Percentiles rank a stretch among this genome's conserved stretches.
Conservation (phyloP, 768 basidiomycete species). For the Mycena vitilis region DNA sequence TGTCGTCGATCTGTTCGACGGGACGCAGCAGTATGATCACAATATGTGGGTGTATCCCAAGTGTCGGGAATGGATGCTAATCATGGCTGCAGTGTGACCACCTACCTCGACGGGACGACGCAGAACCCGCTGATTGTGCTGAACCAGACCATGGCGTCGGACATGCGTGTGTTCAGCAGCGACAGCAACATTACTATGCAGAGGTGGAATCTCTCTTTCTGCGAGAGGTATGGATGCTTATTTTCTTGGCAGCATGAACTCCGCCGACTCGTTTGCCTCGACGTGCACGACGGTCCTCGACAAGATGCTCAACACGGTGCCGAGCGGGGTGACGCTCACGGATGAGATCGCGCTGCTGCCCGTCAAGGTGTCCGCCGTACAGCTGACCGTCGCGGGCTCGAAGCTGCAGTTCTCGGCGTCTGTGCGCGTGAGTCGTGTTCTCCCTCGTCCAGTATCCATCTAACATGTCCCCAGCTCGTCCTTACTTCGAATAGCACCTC, state of each 20-base stretch:
- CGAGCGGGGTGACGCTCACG: slow-evolving; percentile 35
- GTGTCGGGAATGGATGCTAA: not conserved
- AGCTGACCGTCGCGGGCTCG: slow-evolving; percentile 29
- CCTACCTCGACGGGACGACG: slow-evolving; percentile 55
- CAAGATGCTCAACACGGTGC: slow-evolving; percentile 41
- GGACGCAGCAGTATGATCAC: slow-evolving; percentile 39
- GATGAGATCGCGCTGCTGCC: slow-evolving; percentile 35
- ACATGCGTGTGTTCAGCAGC: slow-evolving; percentile 52
- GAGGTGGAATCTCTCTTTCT: slow-evolving; percentile 38
- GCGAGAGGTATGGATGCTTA: too few relatives aligned
- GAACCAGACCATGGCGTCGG: slow-evolving; percentile 53
- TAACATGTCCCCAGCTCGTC: not conserved
- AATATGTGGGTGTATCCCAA: slow-evolving; percentile 22
- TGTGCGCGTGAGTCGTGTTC: slow-evolving; percentile 12
- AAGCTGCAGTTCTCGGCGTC: slow-evolving; percentile 32
- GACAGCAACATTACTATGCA: slow-evolving; percentile 57
- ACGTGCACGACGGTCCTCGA: slow-evolving; percentile 35
- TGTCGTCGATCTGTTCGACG: slow-evolving; percentile 53
- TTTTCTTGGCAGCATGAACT: slow-evolving; percentile 13
- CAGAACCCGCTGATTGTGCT: slow-evolving; percentile 51
- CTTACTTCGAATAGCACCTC: slow-evolving; percentile 13
- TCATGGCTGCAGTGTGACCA: slow-evolving; percentile 44
- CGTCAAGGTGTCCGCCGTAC: slow-evolving; percentile 31
- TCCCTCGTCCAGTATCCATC: too few relatives aligned
- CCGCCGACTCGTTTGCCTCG: slow-evolving; percentile 23